Evolutionary conservation across 1,284 basidiomycete species (phyloP), one percentile per base, ranked within the genome.

Genomic region (Boletus mariae): DNA sequence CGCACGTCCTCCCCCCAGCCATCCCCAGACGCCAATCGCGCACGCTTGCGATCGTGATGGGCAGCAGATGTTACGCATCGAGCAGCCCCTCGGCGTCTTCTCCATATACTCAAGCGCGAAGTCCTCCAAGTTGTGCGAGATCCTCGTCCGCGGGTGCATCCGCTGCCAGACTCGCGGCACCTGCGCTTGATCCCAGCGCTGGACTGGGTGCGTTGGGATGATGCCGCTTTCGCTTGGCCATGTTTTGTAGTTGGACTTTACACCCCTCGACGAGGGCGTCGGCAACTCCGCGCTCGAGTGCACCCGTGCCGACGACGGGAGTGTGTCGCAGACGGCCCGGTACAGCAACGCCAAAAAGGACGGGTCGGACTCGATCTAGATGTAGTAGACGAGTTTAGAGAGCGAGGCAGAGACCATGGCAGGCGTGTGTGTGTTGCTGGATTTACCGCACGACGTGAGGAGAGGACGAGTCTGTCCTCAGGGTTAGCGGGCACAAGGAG

Each of bases 51-150:
- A 17, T 17, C 17, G 17, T 17, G 17, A 17, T 17, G 17, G 17
- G 17, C 17, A 17, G 17, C 17, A 17, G 17, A 17, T 17, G 17
- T 17, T 17, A 17, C 25, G 68, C 57, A 59, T 87, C 83, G 52
- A 90, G 72, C 57, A 74, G 60, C 17, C 17, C 47, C 64, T 58
- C 45, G 89, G 61, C 66, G 84, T 72, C 73, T 80, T 83, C 34
- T 70, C 76, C 80, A 91, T 87, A 64, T 90, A 88, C 67, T 90
- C 86, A 37, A 90, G 65, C 65, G 78, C 78, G 61, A 90, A 73
- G 59, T 87, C 87, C 57, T 89, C 86, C 75, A 45, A 71, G 49
- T 20, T 65, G 23, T 57, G 17, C 17, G 79, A 78, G 7, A 76
- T 72, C 72, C 26, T 83, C 78, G 57, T 44, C 42, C 42, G 29